Evolutionary conservation across 2,329 filamentous ascomycete species (phyloP), one percentile per base, ranked within the genome.

Genomic region (Leptographium lundbergii): DNA sequence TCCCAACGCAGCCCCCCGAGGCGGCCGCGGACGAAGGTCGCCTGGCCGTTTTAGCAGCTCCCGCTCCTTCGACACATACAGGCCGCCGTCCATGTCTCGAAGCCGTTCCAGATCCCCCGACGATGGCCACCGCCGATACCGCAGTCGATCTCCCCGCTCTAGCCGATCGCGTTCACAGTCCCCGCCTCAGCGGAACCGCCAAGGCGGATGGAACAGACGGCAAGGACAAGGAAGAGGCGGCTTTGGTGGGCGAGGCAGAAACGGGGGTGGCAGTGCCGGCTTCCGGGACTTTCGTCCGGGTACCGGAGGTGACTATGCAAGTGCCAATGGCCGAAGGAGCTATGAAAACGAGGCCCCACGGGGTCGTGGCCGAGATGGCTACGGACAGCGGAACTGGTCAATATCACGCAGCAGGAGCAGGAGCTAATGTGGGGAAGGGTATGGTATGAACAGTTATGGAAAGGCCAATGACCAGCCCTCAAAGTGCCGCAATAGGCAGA

Each of bases 31-130:
- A 14, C 50, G 61, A 1, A 36, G 42, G 4, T 55, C 50, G 1
- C 65, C 66, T 11, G 70, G 70, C 57, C 69, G 72, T 3, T 65
- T 66, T 47, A 70, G 70, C 32, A 73, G 72, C 70, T 65, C 70
- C 57, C 70, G 73, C 19, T n/a, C 27, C 4, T 54, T 54, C 19
- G 61, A 65, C 24, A 61, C 54, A 32, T 88, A 87, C 68, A 78
- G 84, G 6, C 85, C 84, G n/a, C 75, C 77, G 29, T 82, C 82
- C 0, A 67, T 74, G 7, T 82, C 81, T 10, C 72, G 78, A 58
- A 77, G 76, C 42, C 70, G 75, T 29, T 74, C 69, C 10, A 69
- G 74, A 22, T 74, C 73, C 22, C 72, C 65, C 27, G 65, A 68
- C 19, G 67, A 69, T 47, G 68, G 66, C 24, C 63, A 62, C 59